Percentiles rank a stretch among this genome's conserved stretches.
These are phyloP conservation scores for Dryas drummondii DNA, from an alignment of 306 rosid genomes.

Conservation along the genomic window DNA sequence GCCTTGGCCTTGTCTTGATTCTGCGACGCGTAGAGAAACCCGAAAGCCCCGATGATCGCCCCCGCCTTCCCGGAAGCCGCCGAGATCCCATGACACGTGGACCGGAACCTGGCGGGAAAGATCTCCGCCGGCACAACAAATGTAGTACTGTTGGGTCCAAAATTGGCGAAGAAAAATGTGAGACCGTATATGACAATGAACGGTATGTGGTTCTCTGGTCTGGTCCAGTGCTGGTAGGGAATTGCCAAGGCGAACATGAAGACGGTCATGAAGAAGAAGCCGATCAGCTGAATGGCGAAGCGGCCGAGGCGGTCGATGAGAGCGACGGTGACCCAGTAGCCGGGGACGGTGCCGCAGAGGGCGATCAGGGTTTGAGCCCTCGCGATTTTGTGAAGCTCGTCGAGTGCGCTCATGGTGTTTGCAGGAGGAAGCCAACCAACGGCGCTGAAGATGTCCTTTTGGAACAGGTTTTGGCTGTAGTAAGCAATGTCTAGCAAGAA, in stretches of 20 bases:
- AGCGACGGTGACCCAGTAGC: constrained; percentile 68
- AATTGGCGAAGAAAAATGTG: constrained; percentile 74
- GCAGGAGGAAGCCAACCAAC: constrained; percentile 52
- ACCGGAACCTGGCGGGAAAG: constrained; percentile 57
- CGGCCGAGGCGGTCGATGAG: constrained; percentile 60
- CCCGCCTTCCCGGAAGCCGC: constrained; percentile 63
- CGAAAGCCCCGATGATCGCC: constrained; percentile 65
- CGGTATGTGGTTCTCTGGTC: constrained; percentile 13
- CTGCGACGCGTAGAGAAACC: constrained; percentile 48
- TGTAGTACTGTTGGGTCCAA: constrained; percentile 73
- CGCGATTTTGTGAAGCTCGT: constrained; percentile 58
- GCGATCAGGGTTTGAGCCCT: constrained; percentile 63
- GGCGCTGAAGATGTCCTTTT: constrained; percentile 63
- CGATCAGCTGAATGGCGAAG: constrained; percentile 49
- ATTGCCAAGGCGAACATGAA: constrained; percentile 49
- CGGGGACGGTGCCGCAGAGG: constrained; percentile 58
- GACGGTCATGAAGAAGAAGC: constrained; percentile 54
- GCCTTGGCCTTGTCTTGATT: constrained; percentile 34
- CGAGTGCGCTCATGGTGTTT: constrained; percentile 55
- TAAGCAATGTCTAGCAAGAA: constrained; percentile 69
- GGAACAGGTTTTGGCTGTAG: constrained; percentile 48
- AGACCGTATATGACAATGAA: constrained; percentile 52
- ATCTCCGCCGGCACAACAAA: constrained; percentile 66
- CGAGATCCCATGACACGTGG: constrained; percentile 67
- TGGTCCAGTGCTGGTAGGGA: constrained; percentile 39